Evolutionary conservation across 192 early-diverging fungal genomes (phyloP), one percentile per base, ranked within the genome.

Genomic region (Coemansia sp.): DNA sequence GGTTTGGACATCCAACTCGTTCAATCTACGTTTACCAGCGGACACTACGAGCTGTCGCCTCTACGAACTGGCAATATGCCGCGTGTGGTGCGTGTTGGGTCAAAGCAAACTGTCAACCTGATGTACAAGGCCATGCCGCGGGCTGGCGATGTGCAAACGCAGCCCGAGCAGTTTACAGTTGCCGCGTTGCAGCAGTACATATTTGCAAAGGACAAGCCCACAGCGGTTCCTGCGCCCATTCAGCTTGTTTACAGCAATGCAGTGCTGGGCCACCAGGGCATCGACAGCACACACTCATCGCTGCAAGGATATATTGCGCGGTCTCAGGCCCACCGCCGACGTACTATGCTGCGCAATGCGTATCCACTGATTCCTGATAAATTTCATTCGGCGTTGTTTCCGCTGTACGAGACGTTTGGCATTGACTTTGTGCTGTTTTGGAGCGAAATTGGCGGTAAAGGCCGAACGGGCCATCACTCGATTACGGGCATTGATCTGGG

Each of bases 401-500:
- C 94, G 8, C 70, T 95, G 8, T 98, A 91, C 72, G 91, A 87
- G 64, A 90, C 89, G 7, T 90, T 92, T 64, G 90, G 95, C 60
- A 84, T 96, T 14, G 96, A 98, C 63, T 84, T 98, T 60, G 81
- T 88, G 10, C 64, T 98, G 7, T 90, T 93, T 62, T 98, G 93
- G 93, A 71, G 59, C 10, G 67, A 72, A 35, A 22, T 54, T 3
- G 79, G 66, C 47, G 73, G 64, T 3, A 12, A 43, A 7, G 43
- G 19, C 10, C 69, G 67, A 17, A 57, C 65, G 15, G 95, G 96
- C 1, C 94, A 98, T 67, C 94, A 96, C 59, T 94, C 91, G 48
- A 93, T 96, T 57, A 90, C 92, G 21, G 95, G 95, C 15, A 94
- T 95, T 50, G 95, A 96, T 64, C 71, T 95, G 4, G 88, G 89